Conservation (phyloP, 208 protist species). For the Trichomonas vaginalis region DNA sequence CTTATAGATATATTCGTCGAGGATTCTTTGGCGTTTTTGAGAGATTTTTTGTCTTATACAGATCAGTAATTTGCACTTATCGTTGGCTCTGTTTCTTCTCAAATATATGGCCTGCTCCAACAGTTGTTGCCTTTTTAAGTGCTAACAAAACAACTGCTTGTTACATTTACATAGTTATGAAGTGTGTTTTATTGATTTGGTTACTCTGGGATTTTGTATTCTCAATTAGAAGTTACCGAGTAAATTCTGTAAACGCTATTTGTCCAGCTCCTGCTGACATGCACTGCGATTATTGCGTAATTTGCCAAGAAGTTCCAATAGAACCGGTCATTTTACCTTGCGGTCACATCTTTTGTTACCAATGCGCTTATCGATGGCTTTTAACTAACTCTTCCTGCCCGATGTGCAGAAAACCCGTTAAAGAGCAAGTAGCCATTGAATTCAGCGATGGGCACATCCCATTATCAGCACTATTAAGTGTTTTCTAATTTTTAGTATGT, state of each 20-base stretch:
- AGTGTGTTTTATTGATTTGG: not conserved
- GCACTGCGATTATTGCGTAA: not conserved
- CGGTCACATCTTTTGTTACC: not conserved
- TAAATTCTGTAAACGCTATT: not conserved
- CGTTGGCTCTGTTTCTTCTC: not conserved
- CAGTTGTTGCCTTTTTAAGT: not conserved
- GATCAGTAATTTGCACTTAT: not conserved
- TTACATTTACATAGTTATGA: not conserved
- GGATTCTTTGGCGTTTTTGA: not conserved
- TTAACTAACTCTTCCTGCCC: not conserved
- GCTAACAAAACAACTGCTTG: not conserved
- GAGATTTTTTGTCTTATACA: not conserved
- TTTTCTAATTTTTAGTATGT: not conserved
- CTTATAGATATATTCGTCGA: not conserved
- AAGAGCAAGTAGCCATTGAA: not conserved
- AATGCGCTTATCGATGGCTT: not conserved
- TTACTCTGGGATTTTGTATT: not conserved
- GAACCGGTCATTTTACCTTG: not conserved
- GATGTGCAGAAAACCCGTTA: not conserved
- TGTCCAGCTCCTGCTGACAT: not conserved
- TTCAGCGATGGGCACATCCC: not conserved
- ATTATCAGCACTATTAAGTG: not conserved
- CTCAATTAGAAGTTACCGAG: not conserved
- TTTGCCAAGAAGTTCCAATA: not conserved
- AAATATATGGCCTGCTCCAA: not conserved